These are phyloP conservation scores for Orobanche coerulescens DNA, from an alignment of 257 asterid genomes.

Conservation along the genomic window DNA sequence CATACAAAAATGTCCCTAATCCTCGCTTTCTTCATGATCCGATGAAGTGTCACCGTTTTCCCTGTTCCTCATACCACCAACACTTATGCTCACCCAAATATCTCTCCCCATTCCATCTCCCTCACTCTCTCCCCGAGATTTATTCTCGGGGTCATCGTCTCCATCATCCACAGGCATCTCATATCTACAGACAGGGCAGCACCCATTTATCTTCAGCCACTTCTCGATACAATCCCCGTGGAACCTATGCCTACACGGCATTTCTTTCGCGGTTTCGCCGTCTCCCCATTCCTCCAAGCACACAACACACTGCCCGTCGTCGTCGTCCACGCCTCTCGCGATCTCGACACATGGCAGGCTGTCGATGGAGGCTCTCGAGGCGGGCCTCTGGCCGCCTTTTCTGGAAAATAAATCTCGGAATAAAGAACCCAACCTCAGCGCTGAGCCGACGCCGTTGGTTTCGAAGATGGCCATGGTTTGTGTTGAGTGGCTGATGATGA, in stretches of 20 bases:
- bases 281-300: conserved; percentile 44
- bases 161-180: conserved; percentile 51
- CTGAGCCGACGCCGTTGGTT: background rate
- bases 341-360: conserved; percentile 35
- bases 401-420: conserved; percentile 17
- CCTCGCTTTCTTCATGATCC: conserved; percentile 14
- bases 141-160: conserved; percentile 12
- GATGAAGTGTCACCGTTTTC: background rate
- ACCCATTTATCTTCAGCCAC: conserved; percentile 46
- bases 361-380: conserved; percentile 50
- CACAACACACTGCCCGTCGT: conserved; percentile 32
- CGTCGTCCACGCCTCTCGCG: conserved; percentile 5
- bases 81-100: conserved; percentile 33
- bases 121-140: conserved; percentile 1
- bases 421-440: conserved; percentile 17
- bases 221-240: conserved; percentile 46
- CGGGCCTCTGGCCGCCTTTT: conserved; percentile 37
- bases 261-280: conserved; percentile 37
- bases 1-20: background rate
- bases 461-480: conserved; percentile 35
- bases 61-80: conserved; percentile 18
- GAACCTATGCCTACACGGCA: conserved; percentile 61
- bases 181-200: conserved; percentile 57
- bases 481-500: conserved; percentile 34
- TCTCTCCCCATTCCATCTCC: conserved; percentile 28